Evolutionary conservation across 1,139 yeast species (phyloP).

Genomic region (Entelexis sorbosivorans): DNA sequence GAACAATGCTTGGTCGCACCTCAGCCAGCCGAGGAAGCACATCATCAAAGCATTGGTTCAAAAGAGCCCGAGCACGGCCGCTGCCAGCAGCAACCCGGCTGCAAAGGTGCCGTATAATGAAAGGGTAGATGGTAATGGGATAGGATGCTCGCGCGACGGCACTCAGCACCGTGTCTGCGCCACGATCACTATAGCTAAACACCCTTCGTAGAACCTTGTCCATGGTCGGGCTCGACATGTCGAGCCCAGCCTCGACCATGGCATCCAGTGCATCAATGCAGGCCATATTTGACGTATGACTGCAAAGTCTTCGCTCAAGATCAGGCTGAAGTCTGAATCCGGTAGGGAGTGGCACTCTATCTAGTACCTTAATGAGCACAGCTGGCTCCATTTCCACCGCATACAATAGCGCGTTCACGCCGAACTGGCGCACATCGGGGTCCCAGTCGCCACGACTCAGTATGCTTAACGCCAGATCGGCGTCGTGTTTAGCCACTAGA

Average conservation of each 20-base stretch:
- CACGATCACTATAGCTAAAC: constrained; percentile 17
- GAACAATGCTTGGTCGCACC: constrained; percentile 12
- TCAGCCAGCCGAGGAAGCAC: constrained; percentile 13
- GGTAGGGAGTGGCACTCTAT: not conserved
- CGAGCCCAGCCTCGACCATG: not conserved
- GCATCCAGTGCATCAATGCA: not conserved
- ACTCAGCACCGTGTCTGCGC: constrained; percentile 8
- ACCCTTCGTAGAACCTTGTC: constrained; percentile 17
- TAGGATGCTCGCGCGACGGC: not conserved
- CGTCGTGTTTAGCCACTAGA: not conserved
- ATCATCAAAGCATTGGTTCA: constrained; percentile 19
- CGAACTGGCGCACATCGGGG: constrained; percentile 1
- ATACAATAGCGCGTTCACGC: constrained; percentile 5
- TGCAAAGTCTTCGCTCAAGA: not conserved
- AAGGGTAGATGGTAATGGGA: constrained; percentile 20
- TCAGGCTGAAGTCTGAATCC: not conserved
- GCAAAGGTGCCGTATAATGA: constrained; percentile 17
- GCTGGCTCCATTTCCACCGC: not conserved
- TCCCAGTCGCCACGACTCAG: not conserved
- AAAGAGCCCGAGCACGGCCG: not conserved
- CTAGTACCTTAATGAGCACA: not conserved
- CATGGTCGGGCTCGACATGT: not conserved
- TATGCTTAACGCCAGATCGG: not conserved
- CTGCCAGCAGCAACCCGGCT: constrained; percentile 7
- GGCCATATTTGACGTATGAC: not conserved